phyloP scores from a whole-genome alignment of 805 yeast genomes.

The Cyberlindnera japonica region DNA sequence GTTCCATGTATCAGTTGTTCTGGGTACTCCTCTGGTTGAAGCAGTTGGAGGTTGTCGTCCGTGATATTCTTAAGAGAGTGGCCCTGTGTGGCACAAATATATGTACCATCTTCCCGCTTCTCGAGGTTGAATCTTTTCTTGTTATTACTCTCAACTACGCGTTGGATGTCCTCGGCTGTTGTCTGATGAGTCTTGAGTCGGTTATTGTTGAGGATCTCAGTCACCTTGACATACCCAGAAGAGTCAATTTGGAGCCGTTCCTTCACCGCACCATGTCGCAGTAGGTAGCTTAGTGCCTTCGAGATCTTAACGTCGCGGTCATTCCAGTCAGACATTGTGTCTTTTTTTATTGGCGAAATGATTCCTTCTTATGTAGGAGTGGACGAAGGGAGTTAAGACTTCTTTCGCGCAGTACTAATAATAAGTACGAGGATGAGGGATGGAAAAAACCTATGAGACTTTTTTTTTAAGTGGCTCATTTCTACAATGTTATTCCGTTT shows the following conservation, averaged over 20 bases:
- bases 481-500: no score
- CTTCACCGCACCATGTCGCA: conserved; percentile 81
- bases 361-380: no score
- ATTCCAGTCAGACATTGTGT: not conserved
- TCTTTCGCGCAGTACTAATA: no score
- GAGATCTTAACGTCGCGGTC: conserved; percentile 57
- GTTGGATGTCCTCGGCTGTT: conserved; percentile 51
- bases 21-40: conserved; percentile 46
- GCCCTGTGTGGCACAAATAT: conserved; percentile 91
- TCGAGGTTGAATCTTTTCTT: conserved; percentile 65
- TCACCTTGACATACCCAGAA: conserved; percentile 61
- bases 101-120: conserved; percentile 25
- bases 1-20: conserved; percentile 77
- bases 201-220: conserved; percentile 50
- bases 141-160: conserved; percentile 60
- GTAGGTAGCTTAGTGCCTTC: conserved; percentile 66
- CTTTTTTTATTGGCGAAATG: no score
- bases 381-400: not conserved
- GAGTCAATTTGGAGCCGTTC: conserved; percentile 62
- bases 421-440: no score
- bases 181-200: conserved; percentile 54
- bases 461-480: no score
- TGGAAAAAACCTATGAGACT: no score
- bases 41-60: conserved; percentile 37
- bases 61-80: conserved; percentile 58